A percentile compares a stretch with the other conserved stretches of the same genome.
Evolutionary conservation across 176 grass and related monocot genomes (phyloP).

Genomic region (Eleusine coracana): DNA sequence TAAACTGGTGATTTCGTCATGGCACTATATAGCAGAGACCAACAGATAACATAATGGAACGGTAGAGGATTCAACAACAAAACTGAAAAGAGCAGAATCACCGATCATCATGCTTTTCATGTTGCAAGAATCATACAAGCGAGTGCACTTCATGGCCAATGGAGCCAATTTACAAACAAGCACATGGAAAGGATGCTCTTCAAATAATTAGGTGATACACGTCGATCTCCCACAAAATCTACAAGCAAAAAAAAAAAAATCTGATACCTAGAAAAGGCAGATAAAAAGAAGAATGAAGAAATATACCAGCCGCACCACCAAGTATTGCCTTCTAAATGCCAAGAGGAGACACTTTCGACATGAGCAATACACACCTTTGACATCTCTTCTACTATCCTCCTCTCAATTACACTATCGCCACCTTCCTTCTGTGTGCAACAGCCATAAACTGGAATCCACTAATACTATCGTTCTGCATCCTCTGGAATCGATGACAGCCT

Average conservation of each 20-base stretch:
- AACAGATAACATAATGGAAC: not conserved
- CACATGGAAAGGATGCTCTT: slow-evolving; percentile 48
- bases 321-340: slow-evolving; percentile 51
- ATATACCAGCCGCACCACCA: slow-evolving; percentile 51
- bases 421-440: slow-evolving; percentile 38
- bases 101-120: slow-evolving; percentile 58
- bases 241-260: slow-evolving; percentile 48
- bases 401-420: slow-evolving; percentile 39
- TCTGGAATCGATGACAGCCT: slow-evolving; percentile 78
- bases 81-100: slow-evolving; percentile 40
- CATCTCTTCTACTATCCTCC: slow-evolving; percentile 44
- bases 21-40: slow-evolving; percentile 4
- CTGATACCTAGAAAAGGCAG: slow-evolving; percentile 44
- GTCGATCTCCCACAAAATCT: slow-evolving; percentile 67
- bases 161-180: slow-evolving; percentile 58
- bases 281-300: slow-evolving; percentile 76
- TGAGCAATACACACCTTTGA: slow-evolving; percentile 47
- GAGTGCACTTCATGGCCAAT: slow-evolving; percentile 47
- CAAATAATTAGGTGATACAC: slow-evolving; percentile 53
- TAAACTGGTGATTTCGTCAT: too few species aligned
- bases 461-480: slow-evolving; percentile 57
- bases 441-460: slow-evolving; percentile 50
- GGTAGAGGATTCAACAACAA: not conserved
- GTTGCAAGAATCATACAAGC: slow-evolving; percentile 63
- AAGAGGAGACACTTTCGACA: slow-evolving; percentile 39